Base-by-base conservation (phyloP, 192 early-diverging fungal species). In the Pilobolus umbonatus region DNA sequence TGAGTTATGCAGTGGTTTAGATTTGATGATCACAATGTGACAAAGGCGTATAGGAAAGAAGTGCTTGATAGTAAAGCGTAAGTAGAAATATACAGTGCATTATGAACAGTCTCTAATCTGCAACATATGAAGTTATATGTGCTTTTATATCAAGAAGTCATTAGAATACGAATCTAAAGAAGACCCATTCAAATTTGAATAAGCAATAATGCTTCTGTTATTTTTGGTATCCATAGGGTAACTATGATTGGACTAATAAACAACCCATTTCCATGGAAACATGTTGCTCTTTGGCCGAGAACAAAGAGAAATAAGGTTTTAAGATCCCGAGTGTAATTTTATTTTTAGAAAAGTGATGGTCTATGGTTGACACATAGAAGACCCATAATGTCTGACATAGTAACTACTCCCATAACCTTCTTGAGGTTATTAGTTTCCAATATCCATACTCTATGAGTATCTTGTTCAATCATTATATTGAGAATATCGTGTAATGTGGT, bases 21-120 rank as follows among this genome's bases (percentile, higher is more conserved):
- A 24, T 92, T 97, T 52, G 93, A 97, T 67, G 95, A 97, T 66
- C 88, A 91, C 53, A 74, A 68, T 12, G 87, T 94, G 8, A 83
- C 84, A 0, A 48, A 81, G 40, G 84, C 85, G 2, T 72, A 72
- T 30, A 81, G 87, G 44, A 79, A 80, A 38, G 89, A 92, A 11
- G 92, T 94, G 3, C 61, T 91, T 57, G 81, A 86, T n/a, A 75
- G 75, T 61, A 86, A 86, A 43, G 87, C 76, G 71, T 81, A 82
- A 60, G 69, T 72, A 1, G 53, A 60, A 11, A 42, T 29, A 4
- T 29, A 26, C 15, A 24, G n/a, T 49, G 40, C 21, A 43, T 43
- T 12, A 57, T 52, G 17, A 29, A 22, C 28, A 26, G 14, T 44
- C 25, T 11, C 14, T 40, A 42, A 51, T 43, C 10, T 2, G 29